Evolutionary conservation across 2,329 filamentous ascomycete species (phyloP), one percentile per base, ranked within the genome.

Genomic region (Aspergillus fumigatiaffinis): DNA sequence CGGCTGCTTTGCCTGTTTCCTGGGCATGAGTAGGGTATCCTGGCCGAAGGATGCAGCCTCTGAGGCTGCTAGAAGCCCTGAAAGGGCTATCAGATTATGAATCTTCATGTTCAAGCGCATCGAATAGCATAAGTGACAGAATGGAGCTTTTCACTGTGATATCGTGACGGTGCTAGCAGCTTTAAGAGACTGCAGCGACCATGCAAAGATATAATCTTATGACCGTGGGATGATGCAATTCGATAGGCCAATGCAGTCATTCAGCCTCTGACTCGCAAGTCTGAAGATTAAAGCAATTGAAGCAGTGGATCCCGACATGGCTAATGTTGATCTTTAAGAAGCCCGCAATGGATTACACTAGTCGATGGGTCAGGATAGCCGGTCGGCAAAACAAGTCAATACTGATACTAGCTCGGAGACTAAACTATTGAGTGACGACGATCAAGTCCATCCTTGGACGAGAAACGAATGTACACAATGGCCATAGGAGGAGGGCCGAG

Each of bases 1-100:
- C 0, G 81, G 76, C 23, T 59, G 42, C 29, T 60, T 64, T 26
- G 26, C 26, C 41, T 3, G 44, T 10, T 9, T 53, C 51, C 21
- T 60, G 20, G 26, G 59, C 46, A 5, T 61, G 23, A 66, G 57
- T 12, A 65, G 53, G 2, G 53, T 28, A 41, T 46, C 47, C 28
- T 65, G 63, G 3, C 58, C 47, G 29, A 57, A 47, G 2, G 53
- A 47, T 17, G 60, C 25, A 2, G 59, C 58, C 14, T 67, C 59
- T 20, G 53, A 55, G 21, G 49, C 59, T n/a, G 52, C 58, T n/a
- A 66, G 25, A 12, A 68, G 53, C 42, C 63, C 59, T 4, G 53
- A 48, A 1, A 64, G 35, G 4, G 55, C 51, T 21, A 52, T 35
- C 17, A 53, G 14, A 7, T 48, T 29, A 28, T 57, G 53, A 9